Percentiles rank a stretch among this genome's conserved stretches.
These are phyloP conservation scores for Trichoderma atroviride DNA, from an alignment of 2,329 filamentous ascomycete species.

Conservation along the genomic window DNA sequence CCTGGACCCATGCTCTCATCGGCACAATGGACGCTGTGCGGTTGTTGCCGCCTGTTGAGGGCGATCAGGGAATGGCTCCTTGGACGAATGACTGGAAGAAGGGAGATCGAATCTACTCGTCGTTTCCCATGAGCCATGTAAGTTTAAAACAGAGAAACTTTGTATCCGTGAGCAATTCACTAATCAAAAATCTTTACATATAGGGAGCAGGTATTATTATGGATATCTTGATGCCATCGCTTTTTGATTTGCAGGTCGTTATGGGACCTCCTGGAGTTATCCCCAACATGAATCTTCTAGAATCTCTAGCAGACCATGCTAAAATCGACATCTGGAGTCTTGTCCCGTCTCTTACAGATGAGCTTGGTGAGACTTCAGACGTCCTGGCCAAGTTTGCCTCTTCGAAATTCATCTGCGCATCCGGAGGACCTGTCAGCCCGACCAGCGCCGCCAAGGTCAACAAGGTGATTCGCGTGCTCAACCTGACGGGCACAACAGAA, in stretches of 20 bases:
- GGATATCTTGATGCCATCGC: conserved; percentile 43
- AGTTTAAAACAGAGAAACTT: conserved; percentile 8
- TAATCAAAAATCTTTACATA: neutral
- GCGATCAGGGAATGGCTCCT: conserved; percentile 34
- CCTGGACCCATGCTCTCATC: conserved; percentile 39
- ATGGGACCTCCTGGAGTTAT: conserved; percentile 41
- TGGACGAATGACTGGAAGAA: conserved; percentile 38
- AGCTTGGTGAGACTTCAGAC: conserved; percentile 38
- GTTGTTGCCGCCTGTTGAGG: conserved; percentile 39
- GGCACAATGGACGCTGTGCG: conserved; percentile 43
- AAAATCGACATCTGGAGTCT: conserved; percentile 46
- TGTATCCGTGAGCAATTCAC: neutral
- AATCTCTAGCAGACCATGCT: conserved; percentile 38
- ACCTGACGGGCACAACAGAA: conserved; percentile 41
- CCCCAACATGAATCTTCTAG: conserved; percentile 42
- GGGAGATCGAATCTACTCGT: conserved; percentile 39
- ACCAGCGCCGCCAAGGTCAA: neutral
- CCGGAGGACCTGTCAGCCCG: conserved; percentile 31
- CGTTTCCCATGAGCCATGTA: conserved; percentile 43
- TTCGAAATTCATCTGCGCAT: conserved; percentile 43
- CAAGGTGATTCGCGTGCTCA: conserved; percentile 32
- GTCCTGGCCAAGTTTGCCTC: conserved; percentile 37
- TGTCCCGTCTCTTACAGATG: conserved; percentile 42
- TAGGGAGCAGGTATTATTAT: conserved; percentile 48
- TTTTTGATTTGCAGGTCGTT: conserved; percentile 42